Conservation (phyloP, 495 filamentous ascomycete genomes). For the Hypoxylon trugodes region DNA sequence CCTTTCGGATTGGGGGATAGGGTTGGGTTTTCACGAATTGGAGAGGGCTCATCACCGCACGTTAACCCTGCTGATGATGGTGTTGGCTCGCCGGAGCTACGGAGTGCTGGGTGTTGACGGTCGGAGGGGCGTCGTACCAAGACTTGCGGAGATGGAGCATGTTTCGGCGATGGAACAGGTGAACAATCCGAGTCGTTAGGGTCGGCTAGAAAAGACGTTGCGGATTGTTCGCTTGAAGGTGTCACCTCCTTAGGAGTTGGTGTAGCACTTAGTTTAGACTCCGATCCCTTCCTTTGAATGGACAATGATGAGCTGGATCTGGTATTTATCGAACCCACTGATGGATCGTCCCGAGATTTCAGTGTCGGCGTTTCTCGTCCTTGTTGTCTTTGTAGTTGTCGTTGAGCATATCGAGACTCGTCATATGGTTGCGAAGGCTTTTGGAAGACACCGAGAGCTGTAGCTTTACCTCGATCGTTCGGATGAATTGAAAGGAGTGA, state of each 20-base stretch:
- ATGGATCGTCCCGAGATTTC: conserved; percentile 45
- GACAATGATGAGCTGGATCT: conserved; percentile 50
- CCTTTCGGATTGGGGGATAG: conserved; percentile 40
- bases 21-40: conserved; percentile 33
- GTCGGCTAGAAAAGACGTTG: conserved; percentile 49
- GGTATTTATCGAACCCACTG: conserved; percentile 32
- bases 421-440: conserved; percentile 79
- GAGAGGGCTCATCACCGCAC: conserved; percentile 32
- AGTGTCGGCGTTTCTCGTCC: conserved; percentile 63
- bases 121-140: conserved; percentile 53
- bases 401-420: conserved; percentile 83
- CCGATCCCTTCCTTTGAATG: conserved; percentile 30
- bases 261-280: conserved; percentile 24
- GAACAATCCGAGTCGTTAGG: conserved; percentile 44
- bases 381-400: conserved; percentile 80
- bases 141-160: conserved; percentile 36
- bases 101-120: conserved; percentile 56
- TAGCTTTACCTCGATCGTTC: conserved; percentile 84
- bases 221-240: conserved; percentile 48
- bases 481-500: conserved; percentile 70
- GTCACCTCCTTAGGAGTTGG: conserved; percentile 24
- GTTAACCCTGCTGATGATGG: conserved; percentile 46
- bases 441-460: conserved; percentile 83
- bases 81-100: conserved; percentile 47
- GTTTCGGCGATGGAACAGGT: conserved; percentile 28